phyloP scores from a whole-genome alignment of 495 filamentous ascomycete species.

The Aspergillus nanangensis region DNA sequence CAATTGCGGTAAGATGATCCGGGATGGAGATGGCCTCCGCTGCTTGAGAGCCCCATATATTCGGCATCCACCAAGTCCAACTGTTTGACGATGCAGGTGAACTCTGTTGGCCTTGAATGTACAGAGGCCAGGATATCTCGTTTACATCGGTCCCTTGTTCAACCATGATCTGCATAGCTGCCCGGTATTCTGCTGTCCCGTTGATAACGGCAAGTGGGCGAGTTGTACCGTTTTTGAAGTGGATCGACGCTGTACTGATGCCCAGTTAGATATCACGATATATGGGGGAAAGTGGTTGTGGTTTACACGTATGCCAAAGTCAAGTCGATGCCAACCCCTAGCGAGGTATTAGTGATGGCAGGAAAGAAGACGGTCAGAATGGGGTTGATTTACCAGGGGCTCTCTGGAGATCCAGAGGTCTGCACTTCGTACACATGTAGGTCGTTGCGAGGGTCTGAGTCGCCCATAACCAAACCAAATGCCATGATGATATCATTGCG shows the following conservation, averaged over 20 bases:
- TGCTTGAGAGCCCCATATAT: neutral
- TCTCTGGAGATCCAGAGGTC: conserved; percentile 1
- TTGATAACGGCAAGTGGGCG: conserved; percentile 1
- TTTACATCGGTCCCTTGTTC: conserved; percentile 1
- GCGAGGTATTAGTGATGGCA: neutral
- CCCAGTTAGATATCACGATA: neutral
- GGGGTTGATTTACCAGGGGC: neutral
- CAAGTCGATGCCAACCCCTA: conserved; percentile 6
- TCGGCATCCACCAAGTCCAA: neutral
- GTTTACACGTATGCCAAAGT: conserved; percentile 6
- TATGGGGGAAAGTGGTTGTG: neutral
- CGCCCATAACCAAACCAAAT: neutral
- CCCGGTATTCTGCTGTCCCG: conserved; percentile 1
- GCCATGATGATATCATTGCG: neutral
- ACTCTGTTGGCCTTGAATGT: neutral
- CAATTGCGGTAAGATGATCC: neutral
- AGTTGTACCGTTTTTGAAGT: neutral
- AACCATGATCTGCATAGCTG: neutral
- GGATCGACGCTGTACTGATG: neutral
- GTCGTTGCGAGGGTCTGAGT: neutral
- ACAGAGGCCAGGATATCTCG: neutral
- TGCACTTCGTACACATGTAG: neutral
- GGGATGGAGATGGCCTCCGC: neutral
- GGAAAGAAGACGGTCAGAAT: neutral
- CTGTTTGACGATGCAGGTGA: neutral